Evolutionary conservation across 1,284 basidiomycete genomes (phyloP).

Genomic region (Polyporus tsugae): DNA sequence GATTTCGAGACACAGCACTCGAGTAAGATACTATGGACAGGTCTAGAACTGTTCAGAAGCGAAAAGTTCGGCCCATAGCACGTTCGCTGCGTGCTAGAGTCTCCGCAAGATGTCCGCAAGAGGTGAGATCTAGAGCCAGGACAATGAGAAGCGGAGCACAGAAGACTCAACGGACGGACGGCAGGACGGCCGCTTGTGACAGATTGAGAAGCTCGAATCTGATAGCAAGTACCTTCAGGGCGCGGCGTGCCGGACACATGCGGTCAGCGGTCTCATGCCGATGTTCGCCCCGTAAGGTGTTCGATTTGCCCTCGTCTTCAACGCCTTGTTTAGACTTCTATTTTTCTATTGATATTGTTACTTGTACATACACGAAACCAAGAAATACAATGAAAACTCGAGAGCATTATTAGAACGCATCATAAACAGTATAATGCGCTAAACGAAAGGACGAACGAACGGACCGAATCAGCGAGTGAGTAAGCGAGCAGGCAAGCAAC

Average conservation of each 20-base stretch:
- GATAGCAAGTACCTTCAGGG: no score
- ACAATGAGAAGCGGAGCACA: neutral
- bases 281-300: no score
- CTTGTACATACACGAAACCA: neutral
- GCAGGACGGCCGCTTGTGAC: no score
- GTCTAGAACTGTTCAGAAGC: neutral
- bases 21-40: neutral
- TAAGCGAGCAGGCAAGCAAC: neutral
- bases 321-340: no score
- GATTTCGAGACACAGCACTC: neutral
- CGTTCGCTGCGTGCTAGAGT: neutral
- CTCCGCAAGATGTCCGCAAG: neutral
- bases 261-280: no score
- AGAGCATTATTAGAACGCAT: slow-evolving; percentile 10
- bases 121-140: neutral
- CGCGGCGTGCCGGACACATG: no score
- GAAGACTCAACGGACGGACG: no score
- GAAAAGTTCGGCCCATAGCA: neutral
- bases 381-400: neutral
- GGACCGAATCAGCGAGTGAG: neutral
- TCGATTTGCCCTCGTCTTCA: no score
- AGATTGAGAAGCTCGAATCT: no score
- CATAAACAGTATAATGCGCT: neutral
- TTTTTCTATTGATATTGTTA: neutral
- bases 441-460: slow-evolving; percentile 8